Evolutionary conservation across 169 alveolate species (phyloP).

Genomic region (Plasmodium berghei): DNA sequence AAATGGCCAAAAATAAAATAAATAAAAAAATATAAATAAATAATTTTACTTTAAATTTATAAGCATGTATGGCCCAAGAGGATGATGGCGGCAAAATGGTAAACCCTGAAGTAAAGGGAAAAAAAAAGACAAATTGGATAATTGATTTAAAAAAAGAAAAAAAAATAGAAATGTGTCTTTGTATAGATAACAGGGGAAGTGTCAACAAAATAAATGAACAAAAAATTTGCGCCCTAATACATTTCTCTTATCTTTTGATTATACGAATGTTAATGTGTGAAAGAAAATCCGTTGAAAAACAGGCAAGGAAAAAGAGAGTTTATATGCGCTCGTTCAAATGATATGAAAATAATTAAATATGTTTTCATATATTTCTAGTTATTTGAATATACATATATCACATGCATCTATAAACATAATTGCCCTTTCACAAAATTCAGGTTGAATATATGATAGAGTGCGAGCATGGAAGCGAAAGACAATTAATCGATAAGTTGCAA

Average conservation of each 20-base stretch:
- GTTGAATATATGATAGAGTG: constrained; percentile 54
- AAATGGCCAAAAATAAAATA: no score
- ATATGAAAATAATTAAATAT: no score
- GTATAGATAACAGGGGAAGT: constrained; percentile 70
- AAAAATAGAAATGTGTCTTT: constrained; percentile 54
- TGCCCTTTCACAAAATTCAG: constrained; percentile 2
- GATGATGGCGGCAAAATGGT: no score
- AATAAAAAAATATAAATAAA: no score
- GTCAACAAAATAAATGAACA: constrained; percentile 24
- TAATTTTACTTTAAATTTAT: no score
- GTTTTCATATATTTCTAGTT: neutral
- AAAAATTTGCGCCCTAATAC: constrained; percentile 8
- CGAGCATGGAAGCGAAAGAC: constrained; percentile 28
- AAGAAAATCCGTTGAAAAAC: constrained; percentile 33
- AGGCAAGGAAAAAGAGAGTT: constrained; percentile 10
- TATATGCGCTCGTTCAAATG: no score
- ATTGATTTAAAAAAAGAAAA: neutral
- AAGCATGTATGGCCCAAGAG: no score
- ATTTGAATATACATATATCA: neutral
- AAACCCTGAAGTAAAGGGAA: neutral
- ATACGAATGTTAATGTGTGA: constrained; percentile 51
- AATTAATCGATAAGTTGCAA: constrained; percentile 16
- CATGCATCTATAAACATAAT: neutral
- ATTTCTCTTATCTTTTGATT: constrained; percentile 41
- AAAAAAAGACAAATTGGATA: constrained; percentile 4